Conservation (phyloP, 202 grass and related monocot genomes). For the Zizania palustris region DNA sequence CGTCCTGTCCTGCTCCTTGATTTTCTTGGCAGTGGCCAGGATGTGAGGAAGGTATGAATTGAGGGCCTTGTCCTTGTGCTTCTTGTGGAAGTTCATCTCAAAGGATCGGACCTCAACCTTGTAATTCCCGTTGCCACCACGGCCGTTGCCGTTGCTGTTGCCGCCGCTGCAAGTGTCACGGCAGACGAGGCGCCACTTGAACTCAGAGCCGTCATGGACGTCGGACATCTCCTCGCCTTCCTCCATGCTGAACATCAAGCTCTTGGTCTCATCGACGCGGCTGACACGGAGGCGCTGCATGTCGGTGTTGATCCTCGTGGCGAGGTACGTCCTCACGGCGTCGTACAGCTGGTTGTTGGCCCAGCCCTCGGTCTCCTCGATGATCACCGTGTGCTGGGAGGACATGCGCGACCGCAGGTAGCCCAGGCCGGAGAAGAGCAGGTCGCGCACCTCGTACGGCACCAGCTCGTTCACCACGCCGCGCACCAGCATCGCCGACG, state of each 20-base stretch:
- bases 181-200: conserved; percentile 71
- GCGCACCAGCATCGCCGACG: conserved; percentile 76
- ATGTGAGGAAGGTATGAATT: conserved; percentile 71
- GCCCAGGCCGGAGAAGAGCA: conserved; percentile 58
- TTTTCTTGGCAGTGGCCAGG: conserved; percentile 61
- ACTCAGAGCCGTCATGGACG: conserved; percentile 64
- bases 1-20: conserved; percentile 69
- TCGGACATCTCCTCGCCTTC: conserved; percentile 81
- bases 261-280: conserved; percentile 64
- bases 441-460: conserved; percentile 64
- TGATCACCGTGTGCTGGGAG: conserved; percentile 66
- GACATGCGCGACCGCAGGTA: conserved; percentile 60
- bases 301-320: conserved; percentile 69
- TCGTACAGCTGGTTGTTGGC: conserved; percentile 75
- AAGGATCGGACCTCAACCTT: conserved; percentile 53
- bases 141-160: conserved; percentile 14
- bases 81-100: conserved; percentile 81
- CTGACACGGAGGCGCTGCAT: conserved; percentile 76
- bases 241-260: conserved; percentile 76
- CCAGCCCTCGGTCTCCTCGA: conserved; percentile 71
- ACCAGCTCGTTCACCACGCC: conserved; percentile 73
- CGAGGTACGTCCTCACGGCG: conserved; percentile 65
- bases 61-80: conserved; percentile 70
- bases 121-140: conserved; percentile 20
- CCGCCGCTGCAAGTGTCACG: conserved; percentile 38